Base-by-base conservation (phyloP, 225 moss, liverwort and hornwort genomes). In the Straminergon stramineum region DNA sequence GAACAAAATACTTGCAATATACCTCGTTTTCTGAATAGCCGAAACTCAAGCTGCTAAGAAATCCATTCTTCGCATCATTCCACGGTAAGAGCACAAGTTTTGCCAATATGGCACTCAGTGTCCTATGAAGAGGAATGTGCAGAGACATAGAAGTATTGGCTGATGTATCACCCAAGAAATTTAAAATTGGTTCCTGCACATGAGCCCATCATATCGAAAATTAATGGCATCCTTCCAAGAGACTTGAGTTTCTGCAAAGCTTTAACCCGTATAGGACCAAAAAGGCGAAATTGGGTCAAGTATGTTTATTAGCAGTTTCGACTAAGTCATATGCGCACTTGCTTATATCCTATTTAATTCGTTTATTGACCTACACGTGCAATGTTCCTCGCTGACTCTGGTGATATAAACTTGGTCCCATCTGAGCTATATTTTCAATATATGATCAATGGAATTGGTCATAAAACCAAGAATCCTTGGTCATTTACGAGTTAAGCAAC, bases 41-140 rank as follows among this genome's bases (percentile, higher is more conserved):
- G 58, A 94, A 90, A 87, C 92, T 92, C 92, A 97, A 93, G 82
- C 87, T 90, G 63, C 88, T 84, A 78, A 99, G 96, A 82, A 99
- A 99, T 75, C 96, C 96, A 77, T 93, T 91, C 64, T 91, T 92
- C 60, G 84, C 37, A 78, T 96, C 95, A 62, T 94, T 91, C 96
- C 96, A 96, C 58, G 95, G 92, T 88, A 99, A 91, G 90, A 97
- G 94, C 88, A 99, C 96, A 76, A 99, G 96, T 89, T 97, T 99
- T 69, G 97, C 96, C 88, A 99, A 89, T 92, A 96, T 90, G 90
- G 96, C 96, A 91, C 96, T 94, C 69, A 99, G 82, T 51, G 96
- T 97, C 88, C 99, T 96, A 87, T 99, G 99, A 65, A 99, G 92
- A 91, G 99, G 99, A 78, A 99, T 97, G 90, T 99, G 99, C 70